These are phyloP conservation scores for Camellia japonica DNA, from an alignment of 148 eudicot species.

Conservation along the genomic window DNA sequence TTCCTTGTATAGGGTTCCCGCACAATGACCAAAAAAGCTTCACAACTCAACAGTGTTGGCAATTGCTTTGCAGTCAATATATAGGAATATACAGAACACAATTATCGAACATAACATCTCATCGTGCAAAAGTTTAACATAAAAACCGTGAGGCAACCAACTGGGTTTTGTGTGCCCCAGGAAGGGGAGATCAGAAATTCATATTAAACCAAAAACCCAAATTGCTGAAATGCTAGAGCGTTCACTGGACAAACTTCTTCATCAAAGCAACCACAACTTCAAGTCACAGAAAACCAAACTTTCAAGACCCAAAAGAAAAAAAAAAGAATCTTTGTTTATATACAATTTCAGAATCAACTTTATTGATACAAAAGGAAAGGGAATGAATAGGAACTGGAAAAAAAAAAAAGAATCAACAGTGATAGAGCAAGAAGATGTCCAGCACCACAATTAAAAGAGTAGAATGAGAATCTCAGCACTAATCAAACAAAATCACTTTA, in stretches of 20 bases:
- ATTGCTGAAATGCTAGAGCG: background rate
- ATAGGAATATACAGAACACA: background rate
- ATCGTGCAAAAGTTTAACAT: too few relatives aligned
- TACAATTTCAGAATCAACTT: background rate
- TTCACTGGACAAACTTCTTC: background rate
- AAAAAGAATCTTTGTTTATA: background rate
- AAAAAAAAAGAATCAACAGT: background rate
- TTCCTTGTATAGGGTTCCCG: background rate
- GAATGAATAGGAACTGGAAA: background rate
- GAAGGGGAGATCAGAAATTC: constrained; percentile 2
- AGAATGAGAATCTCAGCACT: too few relatives aligned
- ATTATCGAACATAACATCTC: too few relatives aligned
- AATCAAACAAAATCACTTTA: background rate
- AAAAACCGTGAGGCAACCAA: background rate
- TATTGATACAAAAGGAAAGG: background rate
- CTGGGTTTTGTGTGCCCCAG: background rate
- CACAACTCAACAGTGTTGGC: background rate
- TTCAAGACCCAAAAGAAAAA: background rate
- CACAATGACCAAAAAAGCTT: background rate
- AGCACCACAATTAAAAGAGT: background rate
- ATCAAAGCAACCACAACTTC: background rate
- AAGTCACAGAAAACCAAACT: background rate
- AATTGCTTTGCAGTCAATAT: background rate
- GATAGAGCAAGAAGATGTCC: background rate
- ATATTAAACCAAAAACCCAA: background rate